Conservation (phyloP, 768 basidiomycete species). For the Chiua virens region DNA sequence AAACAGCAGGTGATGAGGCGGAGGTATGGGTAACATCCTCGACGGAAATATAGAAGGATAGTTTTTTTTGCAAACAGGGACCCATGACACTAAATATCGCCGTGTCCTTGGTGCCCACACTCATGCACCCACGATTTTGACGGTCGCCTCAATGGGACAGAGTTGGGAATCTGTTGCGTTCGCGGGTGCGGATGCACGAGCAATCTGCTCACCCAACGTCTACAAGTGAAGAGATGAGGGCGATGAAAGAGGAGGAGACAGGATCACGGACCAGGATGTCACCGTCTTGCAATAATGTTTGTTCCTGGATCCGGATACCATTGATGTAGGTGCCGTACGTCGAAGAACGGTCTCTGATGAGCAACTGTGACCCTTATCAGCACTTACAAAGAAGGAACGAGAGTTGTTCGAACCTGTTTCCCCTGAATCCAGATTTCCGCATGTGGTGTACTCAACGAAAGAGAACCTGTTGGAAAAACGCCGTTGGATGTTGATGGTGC, state of each 20-base stretch:
- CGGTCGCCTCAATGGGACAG: slow-evolving; percentile 42
- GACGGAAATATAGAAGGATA: not conserved
- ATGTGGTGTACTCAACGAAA: slow-evolving; percentile 44
- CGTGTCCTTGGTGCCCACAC: not conserved
- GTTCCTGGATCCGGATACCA: slow-evolving; percentile 38
- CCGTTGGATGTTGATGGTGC: slow-evolving; percentile 37
- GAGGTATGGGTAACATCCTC: not conserved
- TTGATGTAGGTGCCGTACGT: slow-evolving; percentile 52
- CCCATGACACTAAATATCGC: not conserved
- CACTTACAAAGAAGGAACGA: not conserved
- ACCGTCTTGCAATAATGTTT: slow-evolving; percentile 39
- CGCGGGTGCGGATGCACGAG: slow-evolving; percentile 40
- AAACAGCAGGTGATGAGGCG: not conserved
- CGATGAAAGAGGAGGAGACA: not conserved
- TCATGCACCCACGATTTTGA: slow-evolving; percentile 37
- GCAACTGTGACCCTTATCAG: slow-evolving; percentile 35
- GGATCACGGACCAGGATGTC: slow-evolving; percentile 43
- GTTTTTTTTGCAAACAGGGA: not conserved
- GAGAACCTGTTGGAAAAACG: slow-evolving; percentile 39
- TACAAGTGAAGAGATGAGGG: slow-evolving; percentile 20
- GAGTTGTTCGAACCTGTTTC: slow-evolving; percentile 35
- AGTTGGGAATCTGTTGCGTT: slow-evolving; percentile 45
- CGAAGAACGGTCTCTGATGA: slow-evolving; percentile 47
- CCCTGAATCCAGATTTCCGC: slow-evolving; percentile 48
- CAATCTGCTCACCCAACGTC: slow-evolving; percentile 41